Base-by-base conservation (phyloP, 2,329 filamentous ascomycete genomes). In the Fusarium bactridioides region DNA sequence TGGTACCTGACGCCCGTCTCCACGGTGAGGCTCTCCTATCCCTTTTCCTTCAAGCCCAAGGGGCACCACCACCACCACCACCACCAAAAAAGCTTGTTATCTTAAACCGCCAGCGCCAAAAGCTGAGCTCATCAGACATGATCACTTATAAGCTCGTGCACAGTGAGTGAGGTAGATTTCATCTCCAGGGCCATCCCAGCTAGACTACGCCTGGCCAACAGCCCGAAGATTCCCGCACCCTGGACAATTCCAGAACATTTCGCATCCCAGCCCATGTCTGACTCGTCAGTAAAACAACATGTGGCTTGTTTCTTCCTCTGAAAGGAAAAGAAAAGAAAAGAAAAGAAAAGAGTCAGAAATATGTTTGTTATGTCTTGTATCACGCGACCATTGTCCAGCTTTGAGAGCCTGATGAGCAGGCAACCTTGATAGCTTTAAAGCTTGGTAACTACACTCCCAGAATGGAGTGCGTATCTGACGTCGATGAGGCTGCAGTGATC, bases 241-340 rank as follows among this genome's bases (percentile, higher is more conserved):
- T 41, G 43, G 51, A 41, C 25, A 57, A 73, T 74, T 74, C 72
- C 69, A 74, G 72, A 70, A 69, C 61, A 48, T 43, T 33, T 58
- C 53, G 33, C 50, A 53, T 29, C 57, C 56, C 44, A 48, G 44
- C 27, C 29, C 29, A 51, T 63, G 65, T 73, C 71, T 74, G 58
- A 69, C 41, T 44, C 41, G 27, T 53, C 54, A 50, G 40, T 43
- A 56, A 57, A 55, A 29, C 31, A 53, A 53, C 21, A 48, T 58
- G 15, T 18, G 35, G 37, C 15, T 27, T 59, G 66, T 51, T 45
- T 56, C 23, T 33, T 33, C 31, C 31, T 29, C 16, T 41, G 21
- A 56, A 38, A 18, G 29, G 31, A 64, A 18, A n/a, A 38, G 19
- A 25, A 47, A n/a, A 38, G 31, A 64, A 18, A n/a, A 38, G 19